Percentiles rank a stretch among this genome's conserved stretches.
Conservation (phyloP, 2,329 filamentous ascomycete species). For the Fusarium heterosporum region DNA sequence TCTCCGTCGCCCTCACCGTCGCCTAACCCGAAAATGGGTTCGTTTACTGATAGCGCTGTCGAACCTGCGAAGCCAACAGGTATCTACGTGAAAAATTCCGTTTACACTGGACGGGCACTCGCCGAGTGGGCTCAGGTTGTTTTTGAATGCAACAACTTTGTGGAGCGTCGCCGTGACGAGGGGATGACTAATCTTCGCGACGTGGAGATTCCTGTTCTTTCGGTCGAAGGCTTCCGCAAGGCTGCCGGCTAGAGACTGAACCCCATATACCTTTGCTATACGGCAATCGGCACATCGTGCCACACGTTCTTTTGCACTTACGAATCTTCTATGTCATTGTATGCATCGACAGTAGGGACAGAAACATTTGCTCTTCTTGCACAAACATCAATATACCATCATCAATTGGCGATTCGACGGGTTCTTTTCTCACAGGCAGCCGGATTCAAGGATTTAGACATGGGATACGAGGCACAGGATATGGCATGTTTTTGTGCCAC, state of each 20-base stretch:
- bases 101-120: slow-evolving; percentile 77
- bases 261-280: slow-evolving; percentile 1
- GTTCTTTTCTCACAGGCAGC: slow-evolving; percentile 26
- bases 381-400: slow-evolving; percentile 30
- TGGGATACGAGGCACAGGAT: slow-evolving; percentile 10
- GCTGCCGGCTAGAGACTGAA: slow-evolving; percentile 45
- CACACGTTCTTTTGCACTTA: slow-evolving; percentile 13
- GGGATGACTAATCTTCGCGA: slow-evolving; percentile 74
- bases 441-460: slow-evolving; percentile 10
- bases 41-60: slow-evolving; percentile 49
- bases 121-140: slow-evolving; percentile 83
- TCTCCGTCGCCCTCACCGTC: slow-evolving; percentile 22
- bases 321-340: slow-evolving; percentile 17
- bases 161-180: slow-evolving; percentile 79
- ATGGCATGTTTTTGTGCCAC: slow-evolving; percentile 27
- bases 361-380: slow-evolving; percentile 35
- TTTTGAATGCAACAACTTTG: slow-evolving; percentile 83
- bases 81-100: slow-evolving; percentile 59
- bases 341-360: slow-evolving; percentile 21
- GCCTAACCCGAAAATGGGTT: slow-evolving; percentile 43
- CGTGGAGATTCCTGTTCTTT: slow-evolving; percentile 68
- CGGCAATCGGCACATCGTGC: slow-evolving; percentile 6
- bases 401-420: slow-evolving; percentile 27
- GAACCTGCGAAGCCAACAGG: slow-evolving; percentile 61
- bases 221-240: slow-evolving; percentile 58